Conservation (phyloP, 768 basidiomycete species). For the Kwoniella europaea region DNA sequence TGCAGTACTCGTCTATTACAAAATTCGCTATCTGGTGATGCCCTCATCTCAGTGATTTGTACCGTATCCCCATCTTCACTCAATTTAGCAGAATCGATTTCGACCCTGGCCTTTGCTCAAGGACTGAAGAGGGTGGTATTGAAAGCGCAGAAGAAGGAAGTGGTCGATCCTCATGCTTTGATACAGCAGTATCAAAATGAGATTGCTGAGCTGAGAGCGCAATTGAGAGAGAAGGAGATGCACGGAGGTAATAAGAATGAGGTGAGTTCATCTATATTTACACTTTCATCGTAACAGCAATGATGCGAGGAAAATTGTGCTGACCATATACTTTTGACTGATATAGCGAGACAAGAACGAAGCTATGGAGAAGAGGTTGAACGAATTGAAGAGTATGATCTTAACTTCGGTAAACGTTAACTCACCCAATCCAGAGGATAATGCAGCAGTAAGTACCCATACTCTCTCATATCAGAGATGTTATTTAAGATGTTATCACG, state of each 20-base stretch:
- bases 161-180: slow-evolving; percentile 89
- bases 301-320: background rate
- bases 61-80: slow-evolving; percentile 84
- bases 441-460: slow-evolving; percentile 61
- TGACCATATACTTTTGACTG: background rate
- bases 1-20: slow-evolving; percentile 79
- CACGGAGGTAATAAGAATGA: slow-evolving; percentile 56
- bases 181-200: slow-evolving; percentile 93
- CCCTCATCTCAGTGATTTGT: slow-evolving; percentile 93
- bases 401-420: slow-evolving; percentile 78
- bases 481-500: background rate
- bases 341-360: slow-evolving; percentile 40
- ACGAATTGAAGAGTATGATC: slow-evolving; percentile 56
- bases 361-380: slow-evolving; percentile 48
- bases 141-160: slow-evolving; percentile 88
- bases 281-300: too few relatives aligned
- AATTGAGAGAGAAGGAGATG: slow-evolving; percentile 49
- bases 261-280: slow-evolving; percentile 13
- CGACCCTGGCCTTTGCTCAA: slow-evolving; percentile 87
- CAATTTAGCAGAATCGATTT: slow-evolving; percentile 82
- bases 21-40: slow-evolving; percentile 92
- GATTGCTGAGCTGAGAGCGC: slow-evolving; percentile 84
- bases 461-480: background rate
- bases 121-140: slow-evolving; percentile 88
- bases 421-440: slow-evolving; percentile 14